Evolutionary conservation across 2,329 filamentous ascomycete genomes (phyloP).

Genomic region (Aureobasidium uvarum): DNA sequence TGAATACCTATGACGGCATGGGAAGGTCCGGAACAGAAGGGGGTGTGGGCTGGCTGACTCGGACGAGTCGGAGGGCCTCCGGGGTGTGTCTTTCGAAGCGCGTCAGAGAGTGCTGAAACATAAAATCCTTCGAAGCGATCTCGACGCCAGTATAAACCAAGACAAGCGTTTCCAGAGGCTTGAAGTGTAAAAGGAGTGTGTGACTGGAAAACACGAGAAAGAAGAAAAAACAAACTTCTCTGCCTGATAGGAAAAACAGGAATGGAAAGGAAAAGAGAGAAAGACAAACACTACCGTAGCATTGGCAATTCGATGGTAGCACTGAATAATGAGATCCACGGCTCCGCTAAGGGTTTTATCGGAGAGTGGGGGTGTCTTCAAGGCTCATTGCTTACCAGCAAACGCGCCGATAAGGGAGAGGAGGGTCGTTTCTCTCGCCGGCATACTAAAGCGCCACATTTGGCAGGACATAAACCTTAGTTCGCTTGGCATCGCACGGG

Average conservation of each 20-base stretch:
- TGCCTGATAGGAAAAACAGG: not conserved
- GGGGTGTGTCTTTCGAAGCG: conserved; percentile 4
- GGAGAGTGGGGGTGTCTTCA: conserved; percentile 9
- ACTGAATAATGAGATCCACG: conserved; percentile 20
- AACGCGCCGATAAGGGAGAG: conserved; percentile 20
- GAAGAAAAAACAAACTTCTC: conserved; percentile 8
- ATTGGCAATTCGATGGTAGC: conserved; percentile 15
- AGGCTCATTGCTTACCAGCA: conserved; percentile 13
- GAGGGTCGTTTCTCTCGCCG: conserved; percentile 6
- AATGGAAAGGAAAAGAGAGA: conserved; percentile 9
- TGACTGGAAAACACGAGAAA: conserved; percentile 9
- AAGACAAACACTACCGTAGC: conserved; percentile 15
- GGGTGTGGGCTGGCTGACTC: conserved; percentile 23
- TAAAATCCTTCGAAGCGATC: conserved; percentile 20
- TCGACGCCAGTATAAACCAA: conserved; percentile 12
- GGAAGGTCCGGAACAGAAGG: conserved; percentile 18
- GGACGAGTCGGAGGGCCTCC: not conserved
- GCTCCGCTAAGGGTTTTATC: conserved; percentile 21
- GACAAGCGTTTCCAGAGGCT: conserved; percentile 20
- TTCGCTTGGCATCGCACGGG: conserved; percentile 10
- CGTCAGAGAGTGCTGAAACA: conserved; percentile 21
- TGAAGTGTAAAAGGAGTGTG: conserved; percentile 12
- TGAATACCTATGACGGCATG: conserved; percentile 24
- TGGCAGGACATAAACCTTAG: conserved; percentile 10
- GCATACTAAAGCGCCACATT: conserved; percentile 20